phyloP scores from a whole-genome alignment of 2,329 filamentous ascomycete genomes.

The Pestalotiopsis sp. region DNA sequence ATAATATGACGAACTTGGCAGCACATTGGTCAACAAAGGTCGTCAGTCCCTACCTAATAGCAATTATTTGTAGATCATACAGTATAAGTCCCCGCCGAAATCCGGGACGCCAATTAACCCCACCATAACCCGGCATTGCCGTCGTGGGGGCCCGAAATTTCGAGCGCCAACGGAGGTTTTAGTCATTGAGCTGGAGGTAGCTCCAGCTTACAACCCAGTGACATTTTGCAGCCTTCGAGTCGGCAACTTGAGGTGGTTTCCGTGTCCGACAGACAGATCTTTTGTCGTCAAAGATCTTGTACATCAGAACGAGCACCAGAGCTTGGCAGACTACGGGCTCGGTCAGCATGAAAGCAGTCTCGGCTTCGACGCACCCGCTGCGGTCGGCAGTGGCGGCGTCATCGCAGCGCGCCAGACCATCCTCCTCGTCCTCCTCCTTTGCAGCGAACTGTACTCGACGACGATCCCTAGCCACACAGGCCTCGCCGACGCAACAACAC shows the following conservation, averaged over 20 bases:
- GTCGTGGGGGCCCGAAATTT: background rate
- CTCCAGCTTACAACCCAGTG: background rate
- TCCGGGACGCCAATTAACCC: background rate
- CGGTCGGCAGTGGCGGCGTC: background rate
- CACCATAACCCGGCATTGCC: background rate
- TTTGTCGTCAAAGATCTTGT: background rate
- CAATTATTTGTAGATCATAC: too few relatives aligned
- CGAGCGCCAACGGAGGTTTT: background rate
- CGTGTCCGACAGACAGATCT: background rate
- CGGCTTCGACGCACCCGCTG: background rate
- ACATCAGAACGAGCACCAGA: background rate
- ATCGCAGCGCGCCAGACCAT: background rate
- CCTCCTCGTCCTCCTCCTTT: background rate
- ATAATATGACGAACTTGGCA: too few relatives aligned
- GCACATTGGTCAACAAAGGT: too few relatives aligned
- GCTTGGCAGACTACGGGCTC: background rate
- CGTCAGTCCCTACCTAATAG: too few relatives aligned
- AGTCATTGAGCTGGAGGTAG: background rate
- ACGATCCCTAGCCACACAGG: background rate
- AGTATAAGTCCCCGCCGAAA: background rate
- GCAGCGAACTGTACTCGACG: background rate
- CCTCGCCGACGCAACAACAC: slow-evolving; percentile 27
- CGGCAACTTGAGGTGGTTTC: too few relatives aligned
- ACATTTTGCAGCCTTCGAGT: too few relatives aligned
- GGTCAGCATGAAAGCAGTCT: slow-evolving; percentile 5